Base-by-base conservation (phyloP, 148 eudicot genomes). In the Silene conica region DNA sequence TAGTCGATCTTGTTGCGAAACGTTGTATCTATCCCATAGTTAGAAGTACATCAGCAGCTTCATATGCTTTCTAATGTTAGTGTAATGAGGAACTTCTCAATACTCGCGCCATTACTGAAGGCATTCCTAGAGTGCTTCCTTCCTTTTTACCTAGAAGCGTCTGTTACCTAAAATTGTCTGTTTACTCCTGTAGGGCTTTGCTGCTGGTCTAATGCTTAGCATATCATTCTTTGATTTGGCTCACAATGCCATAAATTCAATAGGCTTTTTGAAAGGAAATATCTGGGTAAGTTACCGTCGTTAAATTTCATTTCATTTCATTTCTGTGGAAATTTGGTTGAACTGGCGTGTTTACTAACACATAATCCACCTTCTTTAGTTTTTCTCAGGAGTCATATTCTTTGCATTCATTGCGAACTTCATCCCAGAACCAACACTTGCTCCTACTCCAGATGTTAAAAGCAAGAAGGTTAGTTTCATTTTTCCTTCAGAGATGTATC, bases 171-270 rank as follows among this genome's bases (percentile, higher is more conserved):
- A 74, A 75, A 28, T 57, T 43, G 56, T 61, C 10, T 50, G 60
- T 58, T 79, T 52, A 59, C 76, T 75, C 23, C 13, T 81, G 78
- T 82, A 92, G 97, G 99, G 97, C 62, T 95, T 95, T 85, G 99
- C 99, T 76, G 99, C 97, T 43, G 99, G 99, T 71, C 97, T 95
- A 72, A 95, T 95, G 99, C 86, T 95, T 82, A 95, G 99, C 84
- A 95, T 95, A 82, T 95, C 99, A 55, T 95, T 95, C 83, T 80
- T 95, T 2, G 99, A 95, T 80, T 86, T 95, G 97, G 99, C 97
- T 77, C 97, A 95, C 86, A 92, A 95, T 82, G 96, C 97, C 69
- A 86, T 95, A 1, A 95, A 95, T 64, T 80, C 99, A 45, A 86
- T 92, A 73, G 99, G 99, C 72, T 95, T 95, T 82, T 83, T 95